A percentile compares a stretch with the other conserved stretches of the same genome.
Conservation (phyloP, 805 yeast species). For the Lachancea quebecensis region DNA sequence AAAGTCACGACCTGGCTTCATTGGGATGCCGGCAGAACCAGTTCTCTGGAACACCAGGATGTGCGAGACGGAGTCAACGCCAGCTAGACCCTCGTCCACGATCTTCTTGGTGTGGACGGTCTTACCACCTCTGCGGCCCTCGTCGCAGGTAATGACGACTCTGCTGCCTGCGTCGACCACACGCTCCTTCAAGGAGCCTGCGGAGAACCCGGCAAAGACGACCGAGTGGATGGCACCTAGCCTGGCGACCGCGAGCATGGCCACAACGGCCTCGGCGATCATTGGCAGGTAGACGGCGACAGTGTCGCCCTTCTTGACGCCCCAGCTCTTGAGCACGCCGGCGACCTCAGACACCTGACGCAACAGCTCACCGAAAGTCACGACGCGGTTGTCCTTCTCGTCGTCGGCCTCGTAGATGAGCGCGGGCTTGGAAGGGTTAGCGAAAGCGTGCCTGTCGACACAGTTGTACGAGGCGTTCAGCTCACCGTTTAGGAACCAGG, state of each 20-base stretch:
- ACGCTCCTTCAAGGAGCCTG: constrained; percentile 88
- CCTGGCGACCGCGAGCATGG: constrained; percentile 90
- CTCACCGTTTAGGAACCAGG: constrained; percentile 94
- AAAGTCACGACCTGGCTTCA: constrained; percentile 74
- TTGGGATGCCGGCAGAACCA: constrained; percentile 63
- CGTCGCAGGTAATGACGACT: constrained; percentile 90
- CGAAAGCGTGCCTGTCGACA: constrained; percentile 91
- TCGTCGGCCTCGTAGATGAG: constrained; percentile 93
- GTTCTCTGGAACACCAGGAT: constrained; percentile 88
- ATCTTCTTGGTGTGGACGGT: constrained; percentile 86
- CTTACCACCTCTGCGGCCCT: constrained; percentile 93
- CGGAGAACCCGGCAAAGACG: constrained; percentile 92
- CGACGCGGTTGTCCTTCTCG: constrained; percentile 58
- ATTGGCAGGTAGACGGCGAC: constrained; percentile 96
- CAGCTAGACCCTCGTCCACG: constrained; percentile 86
- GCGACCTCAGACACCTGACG: constrained; percentile 82
- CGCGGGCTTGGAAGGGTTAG: constrained; percentile 77
- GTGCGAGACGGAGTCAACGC: constrained; percentile 65
- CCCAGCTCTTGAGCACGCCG: constrained; percentile 73
- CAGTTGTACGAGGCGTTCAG: constrained; percentile 90
- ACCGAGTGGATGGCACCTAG: constrained; percentile 96
- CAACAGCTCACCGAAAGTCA: constrained; percentile 83
- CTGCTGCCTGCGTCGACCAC: constrained; percentile 79
- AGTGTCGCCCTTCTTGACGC: constrained; percentile 89
- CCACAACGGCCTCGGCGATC: constrained; percentile 93